Evolutionary conservation across 495 filamentous ascomycete species (phyloP), one percentile per base, ranked within the genome.

Genomic region (Niebla homalea): DNA sequence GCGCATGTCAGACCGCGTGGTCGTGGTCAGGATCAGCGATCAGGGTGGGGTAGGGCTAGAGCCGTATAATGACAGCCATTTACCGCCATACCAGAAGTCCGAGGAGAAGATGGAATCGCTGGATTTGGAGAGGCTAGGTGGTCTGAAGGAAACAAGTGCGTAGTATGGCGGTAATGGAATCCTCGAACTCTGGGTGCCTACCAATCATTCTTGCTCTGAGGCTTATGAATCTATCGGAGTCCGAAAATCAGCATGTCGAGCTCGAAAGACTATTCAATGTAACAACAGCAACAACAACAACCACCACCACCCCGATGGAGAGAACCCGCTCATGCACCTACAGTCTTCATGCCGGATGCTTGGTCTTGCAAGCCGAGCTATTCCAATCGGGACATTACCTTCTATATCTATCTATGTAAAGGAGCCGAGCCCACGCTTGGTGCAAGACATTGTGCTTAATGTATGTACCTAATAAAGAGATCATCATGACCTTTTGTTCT

Each of bases 81-180:
- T 96, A 25, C 90, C 92, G 14, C 85, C 90, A 11, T 97, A 96
- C 61, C 79, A 92, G 64, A 79, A 85, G 60, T 80, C 77, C 51
- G 76, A 77, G 58, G 79, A 81, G 40, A 78, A 87, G 49, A 95
- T 95, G 69, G 83, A 92, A 57, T 89, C 87, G 11, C 72, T 98
- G 53, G 92, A 98, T 61, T 79, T 98, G 51, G 89, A 97, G 45
- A 84, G 85, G 50, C 92, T 98, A 62, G 92, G 92, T 49, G 92
- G 93, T 29, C 67, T 97, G 49, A 93, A 87, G 67, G 93, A 97
- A 75, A 7, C 23, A 32, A 36, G 7, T 12, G 29, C 29, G 8
- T 32, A 8, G 14, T 32, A 7, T 12, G 8, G 29, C 29, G 8
- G 29, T n/a, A n/a, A n/a, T n/a, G n/a, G n/a, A n/a, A n/a, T 32